phyloP scores from a whole-genome alignment of 2,329 filamentous ascomycete genomes.

The Daldinia eschscholtzii region DNA sequence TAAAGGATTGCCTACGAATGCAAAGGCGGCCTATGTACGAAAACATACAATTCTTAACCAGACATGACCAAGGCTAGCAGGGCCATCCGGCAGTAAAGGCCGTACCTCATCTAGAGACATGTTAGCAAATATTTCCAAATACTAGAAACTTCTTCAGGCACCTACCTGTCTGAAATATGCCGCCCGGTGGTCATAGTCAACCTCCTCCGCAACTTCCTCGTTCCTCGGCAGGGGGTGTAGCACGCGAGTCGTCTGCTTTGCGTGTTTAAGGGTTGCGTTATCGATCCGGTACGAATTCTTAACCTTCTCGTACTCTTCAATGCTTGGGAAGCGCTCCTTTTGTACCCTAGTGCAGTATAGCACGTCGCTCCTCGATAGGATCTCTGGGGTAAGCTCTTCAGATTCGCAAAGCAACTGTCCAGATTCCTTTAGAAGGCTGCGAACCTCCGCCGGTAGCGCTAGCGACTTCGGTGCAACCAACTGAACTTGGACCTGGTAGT shows the following conservation, averaged over 20 bases:
- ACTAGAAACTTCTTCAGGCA: constrained; percentile 44
- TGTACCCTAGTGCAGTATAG: constrained; percentile 98
- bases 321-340: constrained; percentile 91
- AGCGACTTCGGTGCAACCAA: constrained; percentile 87
- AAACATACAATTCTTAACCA: constrained; percentile 44
- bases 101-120: constrained; percentile 86
- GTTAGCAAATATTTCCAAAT: constrained; percentile 56
- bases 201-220: constrained; percentile 92
- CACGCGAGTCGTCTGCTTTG: constrained; percentile 93
- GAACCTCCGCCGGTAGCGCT: constrained; percentile 79
- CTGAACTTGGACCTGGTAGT: constrained; percentile 96
- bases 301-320: constrained; percentile 84
- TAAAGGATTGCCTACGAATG: constrained; percentile 37
- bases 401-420: constrained; percentile 84
- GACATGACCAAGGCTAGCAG: constrained; percentile 93
- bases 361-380: constrained; percentile 87
- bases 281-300: constrained; percentile 92
- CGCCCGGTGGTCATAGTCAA: constrained; percentile 96
- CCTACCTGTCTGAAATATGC: constrained; percentile 99
- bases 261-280: constrained; percentile 88
- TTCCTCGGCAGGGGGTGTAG: constrained; percentile 97
- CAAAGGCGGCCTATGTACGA: constrained; percentile 14
- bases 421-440: constrained; percentile 76
- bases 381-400: constrained; percentile 84
- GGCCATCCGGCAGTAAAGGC: constrained; percentile 98